Conservation (phyloP, 2,329 filamentous ascomycete species). For the Fusarium sp. region DNA sequence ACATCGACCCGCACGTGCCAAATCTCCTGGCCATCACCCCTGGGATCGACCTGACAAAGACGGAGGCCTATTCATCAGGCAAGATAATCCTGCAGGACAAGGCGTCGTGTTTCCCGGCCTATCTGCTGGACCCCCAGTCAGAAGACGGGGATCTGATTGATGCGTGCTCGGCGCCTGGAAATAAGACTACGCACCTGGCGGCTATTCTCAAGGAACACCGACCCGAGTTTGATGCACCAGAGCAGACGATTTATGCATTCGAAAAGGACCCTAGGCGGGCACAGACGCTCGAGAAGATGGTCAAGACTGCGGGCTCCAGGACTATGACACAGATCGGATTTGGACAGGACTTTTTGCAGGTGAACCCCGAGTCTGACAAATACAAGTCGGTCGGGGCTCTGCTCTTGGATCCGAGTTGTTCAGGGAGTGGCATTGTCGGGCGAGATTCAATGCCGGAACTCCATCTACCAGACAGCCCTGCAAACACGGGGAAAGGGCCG, state of each 20-base stretch:
- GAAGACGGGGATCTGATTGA: slow-evolving; percentile 86
- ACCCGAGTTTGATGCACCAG: slow-evolving; percentile 50
- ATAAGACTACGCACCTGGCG: slow-evolving; percentile 95
- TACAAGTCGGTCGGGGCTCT: slow-evolving; percentile 82
- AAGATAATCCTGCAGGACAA: slow-evolving; percentile 94
- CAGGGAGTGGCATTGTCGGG: slow-evolving; percentile 93
- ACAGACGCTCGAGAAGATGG: slow-evolving; percentile 86
- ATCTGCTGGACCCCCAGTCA: slow-evolving; percentile 78
- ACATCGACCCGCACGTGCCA: slow-evolving; percentile 85
- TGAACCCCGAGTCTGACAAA: slow-evolving; percentile 72
- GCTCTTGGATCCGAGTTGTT: slow-evolving; percentile 93
- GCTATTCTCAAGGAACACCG: slow-evolving; percentile 71
- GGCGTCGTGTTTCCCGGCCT: slow-evolving; percentile 95
- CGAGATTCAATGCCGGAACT: slow-evolving; percentile 82
- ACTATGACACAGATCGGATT: slow-evolving; percentile 74
- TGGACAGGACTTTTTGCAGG: slow-evolving; percentile 84
- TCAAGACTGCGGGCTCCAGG: slow-evolving; percentile 79
- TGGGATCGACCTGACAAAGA: slow-evolving; percentile 77
- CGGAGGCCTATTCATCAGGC: slow-evolving; percentile 79
- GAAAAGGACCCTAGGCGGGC: slow-evolving; percentile 81
- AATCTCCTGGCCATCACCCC: slow-evolving; percentile 84
- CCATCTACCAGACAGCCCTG: slow-evolving; percentile 63
- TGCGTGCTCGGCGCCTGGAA: slow-evolving; percentile 93
- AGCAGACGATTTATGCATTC: slow-evolving; percentile 76
- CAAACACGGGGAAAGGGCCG: slow-evolving; percentile 28